These are phyloP conservation scores for Aspergillus carlsbadensis DNA, from an alignment of 495 filamentous ascomycete species.

Conservation along the genomic window DNA sequence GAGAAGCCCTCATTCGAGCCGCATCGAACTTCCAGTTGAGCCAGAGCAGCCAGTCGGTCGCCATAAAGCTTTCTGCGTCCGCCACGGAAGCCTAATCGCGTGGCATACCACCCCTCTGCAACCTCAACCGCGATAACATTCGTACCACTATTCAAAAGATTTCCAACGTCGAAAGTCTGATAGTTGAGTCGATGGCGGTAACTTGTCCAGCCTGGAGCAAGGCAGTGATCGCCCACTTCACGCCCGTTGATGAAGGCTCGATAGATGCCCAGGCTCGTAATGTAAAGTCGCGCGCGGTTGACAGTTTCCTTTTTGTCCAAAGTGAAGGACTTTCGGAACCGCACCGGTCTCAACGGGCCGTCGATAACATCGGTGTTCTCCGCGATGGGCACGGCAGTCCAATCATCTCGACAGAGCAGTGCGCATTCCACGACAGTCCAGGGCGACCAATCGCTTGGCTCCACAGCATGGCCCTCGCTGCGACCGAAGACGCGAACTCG, in stretches of 20 bases:
- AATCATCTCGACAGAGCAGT: constrained; percentile 34
- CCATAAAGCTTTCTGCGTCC: constrained; percentile 41
- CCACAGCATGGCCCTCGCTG: not conserved
- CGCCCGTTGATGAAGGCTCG: constrained; percentile 49
- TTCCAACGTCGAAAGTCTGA: constrained; percentile 50
- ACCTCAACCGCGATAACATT: constrained; percentile 51
- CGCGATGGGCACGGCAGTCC: constrained; percentile 36
- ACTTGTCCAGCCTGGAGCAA: constrained; percentile 54
- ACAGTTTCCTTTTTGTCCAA: constrained; percentile 8
- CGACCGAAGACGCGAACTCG: constrained; percentile 36
- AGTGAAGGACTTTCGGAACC: constrained; percentile 28
- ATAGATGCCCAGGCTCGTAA: constrained; percentile 52
- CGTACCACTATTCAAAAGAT: constrained; percentile 25
- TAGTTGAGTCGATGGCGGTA: constrained; percentile 52
- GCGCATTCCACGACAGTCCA: constrained; percentile 38
- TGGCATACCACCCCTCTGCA: constrained; percentile 56
- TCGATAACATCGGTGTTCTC: constrained; percentile 2
- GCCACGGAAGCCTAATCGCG: constrained; percentile 44
- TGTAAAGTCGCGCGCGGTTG: constrained; percentile 44
- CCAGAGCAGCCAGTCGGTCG: constrained; percentile 42
- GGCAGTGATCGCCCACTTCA: constrained; percentile 43
- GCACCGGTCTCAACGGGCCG: constrained; percentile 24
- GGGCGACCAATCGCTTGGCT: constrained; percentile 38
- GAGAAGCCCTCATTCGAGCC: constrained; percentile 17
- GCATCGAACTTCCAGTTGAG: constrained; percentile 40